Evolutionary conservation across 805 yeast genomes (phyloP).

Genomic region (Candida odintsovae): DNA sequence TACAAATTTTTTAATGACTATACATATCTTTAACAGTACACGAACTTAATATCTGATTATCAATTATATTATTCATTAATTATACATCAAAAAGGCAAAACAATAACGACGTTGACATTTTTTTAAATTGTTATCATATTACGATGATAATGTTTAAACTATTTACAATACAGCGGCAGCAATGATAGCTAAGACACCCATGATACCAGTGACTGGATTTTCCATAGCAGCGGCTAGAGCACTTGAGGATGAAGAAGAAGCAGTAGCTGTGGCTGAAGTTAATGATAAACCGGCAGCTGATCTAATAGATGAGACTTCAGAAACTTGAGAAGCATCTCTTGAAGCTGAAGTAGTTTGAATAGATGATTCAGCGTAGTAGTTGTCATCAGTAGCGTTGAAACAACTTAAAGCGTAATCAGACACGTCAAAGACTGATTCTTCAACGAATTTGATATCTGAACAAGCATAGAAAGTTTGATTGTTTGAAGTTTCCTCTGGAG

Average conservation of each 20-base stretch:
- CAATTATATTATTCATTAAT: too few relatives aligned
- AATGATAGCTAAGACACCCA: slow-evolving; percentile 19
- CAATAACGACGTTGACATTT: too few relatives aligned
- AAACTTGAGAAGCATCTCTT: slow-evolving; percentile 13
- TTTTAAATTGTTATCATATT: too few relatives aligned
- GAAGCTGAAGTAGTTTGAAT: slow-evolving; percentile 21
- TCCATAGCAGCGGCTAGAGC: slow-evolving; percentile 12
- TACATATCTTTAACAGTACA: too few relatives aligned
- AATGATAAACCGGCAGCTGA: slow-evolving; percentile 16
- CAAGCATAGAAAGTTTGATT: slow-evolving; percentile 41
- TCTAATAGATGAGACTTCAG: slow-evolving; percentile 15
- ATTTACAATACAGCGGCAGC: background rate
- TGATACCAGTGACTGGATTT: slow-evolving; percentile 17
- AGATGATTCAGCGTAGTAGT: slow-evolving; percentile 30
- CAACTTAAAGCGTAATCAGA: slow-evolving; percentile 30
- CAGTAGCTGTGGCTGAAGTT: slow-evolving; percentile 6
- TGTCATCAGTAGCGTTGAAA: slow-evolving; percentile 36
- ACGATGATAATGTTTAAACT: background rate
- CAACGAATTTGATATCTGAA: slow-evolving; percentile 39
- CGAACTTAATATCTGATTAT: too few relatives aligned
- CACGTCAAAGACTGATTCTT: slow-evolving; percentile 32
- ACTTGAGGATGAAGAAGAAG: slow-evolving; percentile 12
- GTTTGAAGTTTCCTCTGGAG: slow-evolving; percentile 31
- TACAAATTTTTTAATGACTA: too few relatives aligned
- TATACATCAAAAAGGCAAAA: too few relatives aligned